A percentile compares a stretch with the other conserved stretches of the same genome.
phyloP scores from a whole-genome alignment of 192 early-diverging fungal species.

The Anaeromyces robustus region DNA sequence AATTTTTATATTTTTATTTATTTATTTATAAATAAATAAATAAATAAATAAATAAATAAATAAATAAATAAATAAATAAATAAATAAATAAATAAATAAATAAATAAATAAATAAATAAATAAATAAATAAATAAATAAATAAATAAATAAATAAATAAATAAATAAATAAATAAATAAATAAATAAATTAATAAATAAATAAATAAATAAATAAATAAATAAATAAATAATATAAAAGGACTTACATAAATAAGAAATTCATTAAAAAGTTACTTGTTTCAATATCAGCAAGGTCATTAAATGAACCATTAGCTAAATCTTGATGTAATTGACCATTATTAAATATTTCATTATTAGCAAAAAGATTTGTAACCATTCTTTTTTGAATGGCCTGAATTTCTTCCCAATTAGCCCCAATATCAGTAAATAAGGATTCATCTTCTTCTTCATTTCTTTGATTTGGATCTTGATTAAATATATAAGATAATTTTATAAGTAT shows the following conservation, averaged over 20 bases:
- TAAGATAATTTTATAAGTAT: background rate
- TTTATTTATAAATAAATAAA: no score
- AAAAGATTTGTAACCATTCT: background rate
- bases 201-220: no score
- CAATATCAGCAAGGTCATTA: background rate
- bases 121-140: no score
- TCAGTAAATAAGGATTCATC: background rate
- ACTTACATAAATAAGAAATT: background rate
- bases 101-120: no score
- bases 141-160: no score
- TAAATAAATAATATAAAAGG: no score
- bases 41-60: no score
- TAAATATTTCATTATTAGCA: background rate
- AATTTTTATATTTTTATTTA: no score
- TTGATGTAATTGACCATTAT: background rate
- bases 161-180: no score
- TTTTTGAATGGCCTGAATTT: background rate
- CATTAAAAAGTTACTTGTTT: background rate
- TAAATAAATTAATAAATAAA: no score
- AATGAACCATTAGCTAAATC: background rate
- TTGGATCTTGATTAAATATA: background rate
- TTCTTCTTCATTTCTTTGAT: background rate
- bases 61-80: no score
- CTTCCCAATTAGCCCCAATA: background rate
- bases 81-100: no score